These are phyloP conservation scores for Phenoliferia sp. DNA, from an alignment of 1,284 basidiomycete species.

Conservation along the genomic window DNA sequence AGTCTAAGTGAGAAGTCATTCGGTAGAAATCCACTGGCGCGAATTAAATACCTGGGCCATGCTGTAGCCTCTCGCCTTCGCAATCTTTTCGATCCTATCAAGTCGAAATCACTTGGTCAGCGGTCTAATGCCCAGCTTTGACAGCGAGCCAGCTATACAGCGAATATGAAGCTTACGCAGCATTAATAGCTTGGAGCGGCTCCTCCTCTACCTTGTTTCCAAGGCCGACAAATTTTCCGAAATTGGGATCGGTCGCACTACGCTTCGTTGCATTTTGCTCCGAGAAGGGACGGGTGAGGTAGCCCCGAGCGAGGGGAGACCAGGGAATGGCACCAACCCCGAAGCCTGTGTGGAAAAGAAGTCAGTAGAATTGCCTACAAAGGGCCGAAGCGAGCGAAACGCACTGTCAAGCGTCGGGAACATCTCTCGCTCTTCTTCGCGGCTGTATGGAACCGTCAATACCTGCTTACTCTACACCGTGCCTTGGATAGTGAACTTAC, in stretches of 20 bases:
- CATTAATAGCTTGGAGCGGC: slow-evolving; percentile 24
- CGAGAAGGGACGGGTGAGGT: slow-evolving; percentile 26
- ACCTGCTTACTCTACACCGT: too few relatives aligned
- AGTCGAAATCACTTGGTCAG: not conserved
- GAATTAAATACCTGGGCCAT: slow-evolving; percentile 29
- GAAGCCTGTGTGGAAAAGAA: slow-evolving; percentile 27
- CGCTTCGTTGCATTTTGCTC: slow-evolving; percentile 23
- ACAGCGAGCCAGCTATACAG: not conserved
- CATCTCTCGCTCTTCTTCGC: slow-evolving; percentile 46
- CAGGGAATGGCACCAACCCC: slow-evolving; percentile 45
- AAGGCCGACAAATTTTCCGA: slow-evolving; percentile 28
- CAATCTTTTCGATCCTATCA: slow-evolving; percentile 30
- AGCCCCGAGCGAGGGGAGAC: slow-evolving; percentile 37
- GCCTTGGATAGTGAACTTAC: not conserved
- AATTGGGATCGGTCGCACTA: slow-evolving; percentile 26
- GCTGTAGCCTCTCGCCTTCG: slow-evolving; percentile 27
- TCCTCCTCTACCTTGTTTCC: slow-evolving; percentile 20
- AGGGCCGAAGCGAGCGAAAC: not conserved
- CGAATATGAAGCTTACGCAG: slow-evolving; percentile 15
- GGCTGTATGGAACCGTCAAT: too few relatives aligned
- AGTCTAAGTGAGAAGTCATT: not conserved
- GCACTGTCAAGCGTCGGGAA: slow-evolving; percentile 35
- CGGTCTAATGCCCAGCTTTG: not conserved
- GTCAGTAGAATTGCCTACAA: not conserved
- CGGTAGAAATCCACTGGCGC: not conserved